Evolutionary conservation across 345 rosid species (phyloP).

Genomic region (Atalantia buxifolia): DNA sequence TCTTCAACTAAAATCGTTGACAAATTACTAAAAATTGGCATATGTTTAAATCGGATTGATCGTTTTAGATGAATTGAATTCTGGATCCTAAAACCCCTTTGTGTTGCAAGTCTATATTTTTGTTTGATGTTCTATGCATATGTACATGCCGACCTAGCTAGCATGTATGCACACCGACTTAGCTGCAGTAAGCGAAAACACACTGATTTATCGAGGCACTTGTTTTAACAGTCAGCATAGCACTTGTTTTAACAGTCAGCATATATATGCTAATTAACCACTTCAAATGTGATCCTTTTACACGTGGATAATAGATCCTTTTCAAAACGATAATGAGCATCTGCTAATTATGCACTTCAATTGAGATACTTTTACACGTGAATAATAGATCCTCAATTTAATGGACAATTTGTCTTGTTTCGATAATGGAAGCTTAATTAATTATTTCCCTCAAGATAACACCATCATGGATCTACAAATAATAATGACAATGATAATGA

Average conservation of each 20-base stretch:
- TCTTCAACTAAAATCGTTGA: neutral
- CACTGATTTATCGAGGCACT: too few relatives aligned
- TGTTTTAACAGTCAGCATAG: too few relatives aligned
- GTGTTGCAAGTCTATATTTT: too few relatives aligned
- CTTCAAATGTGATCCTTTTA: too few relatives aligned
- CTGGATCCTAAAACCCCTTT: too few relatives aligned
- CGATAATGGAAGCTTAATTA: neutral
- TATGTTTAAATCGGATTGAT: too few relatives aligned
- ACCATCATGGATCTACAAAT: neutral
- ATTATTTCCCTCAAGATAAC: neutral
- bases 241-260: too few relatives aligned
- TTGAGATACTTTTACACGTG: neutral
- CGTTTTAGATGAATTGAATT: neutral
- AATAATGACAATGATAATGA: neutral
- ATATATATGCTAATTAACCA: too few relatives aligned
- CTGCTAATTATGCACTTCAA: too few relatives aligned
- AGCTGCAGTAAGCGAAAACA: too few relatives aligned
- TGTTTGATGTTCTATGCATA: neutral
- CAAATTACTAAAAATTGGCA: neutral
- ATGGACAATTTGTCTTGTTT: neutral
- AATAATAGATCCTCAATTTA: neutral
- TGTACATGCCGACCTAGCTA: neutral
- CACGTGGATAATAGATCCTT: too few relatives aligned
- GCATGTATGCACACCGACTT: neutral
- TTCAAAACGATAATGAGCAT: too few relatives aligned